Evolutionary conservation across 441 rosid species (phyloP).

Genomic region (Hura crepitans): DNA sequence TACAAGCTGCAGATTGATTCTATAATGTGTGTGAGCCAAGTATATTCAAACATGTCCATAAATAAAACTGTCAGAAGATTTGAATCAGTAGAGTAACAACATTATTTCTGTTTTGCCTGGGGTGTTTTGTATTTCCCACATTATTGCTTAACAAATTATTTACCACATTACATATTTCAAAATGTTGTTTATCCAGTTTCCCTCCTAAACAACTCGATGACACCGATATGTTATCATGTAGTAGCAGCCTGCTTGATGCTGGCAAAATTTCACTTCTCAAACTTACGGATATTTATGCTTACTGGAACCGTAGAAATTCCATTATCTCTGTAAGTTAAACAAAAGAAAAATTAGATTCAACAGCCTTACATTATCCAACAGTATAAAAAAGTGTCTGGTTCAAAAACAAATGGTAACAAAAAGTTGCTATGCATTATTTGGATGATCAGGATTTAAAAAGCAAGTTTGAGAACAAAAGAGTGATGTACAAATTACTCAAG

Average conservation of each 20-base stretch:
- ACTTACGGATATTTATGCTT: neutral
- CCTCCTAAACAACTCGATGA: neutral
- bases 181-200: neutral
- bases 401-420: too few species aligned
- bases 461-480: neutral
- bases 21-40: neutral
- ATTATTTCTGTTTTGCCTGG: neutral
- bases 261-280: constrained; percentile 5
- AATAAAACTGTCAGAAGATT: neutral
- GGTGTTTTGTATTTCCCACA: neutral
- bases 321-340: neutral
- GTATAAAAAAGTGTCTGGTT: neutral
- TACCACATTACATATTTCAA: neutral
- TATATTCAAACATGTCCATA: neutral
- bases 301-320: neutral
- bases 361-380: neutral
- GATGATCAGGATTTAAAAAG: neutral
- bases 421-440: too few species aligned
- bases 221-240: neutral
- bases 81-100: neutral
- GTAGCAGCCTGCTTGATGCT: neutral
- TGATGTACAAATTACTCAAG: neutral
- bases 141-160: neutral
- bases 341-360: neutral
- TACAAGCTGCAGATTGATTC: constrained; percentile 6